A percentile compares a stretch with the other conserved stretches of the same genome.
Evolutionary conservation across 345 rosid species (phyloP).

Genomic region (Salix koriyanagi): DNA sequence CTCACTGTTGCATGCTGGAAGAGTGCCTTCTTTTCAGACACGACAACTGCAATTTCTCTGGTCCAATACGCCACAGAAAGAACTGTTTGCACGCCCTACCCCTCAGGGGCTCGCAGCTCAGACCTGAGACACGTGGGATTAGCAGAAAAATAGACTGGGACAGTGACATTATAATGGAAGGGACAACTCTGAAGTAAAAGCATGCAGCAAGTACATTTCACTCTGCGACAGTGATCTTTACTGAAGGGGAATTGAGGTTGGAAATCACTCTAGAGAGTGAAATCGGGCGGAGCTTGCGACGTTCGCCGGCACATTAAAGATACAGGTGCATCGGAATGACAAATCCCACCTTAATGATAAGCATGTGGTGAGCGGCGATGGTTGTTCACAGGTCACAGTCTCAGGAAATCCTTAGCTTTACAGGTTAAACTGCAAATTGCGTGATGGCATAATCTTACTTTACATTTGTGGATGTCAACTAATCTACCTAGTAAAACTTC

Average conservation of each 20-base stretch:
- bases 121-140: background rate
- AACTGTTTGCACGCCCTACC: slow-evolving; percentile 25
- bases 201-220: background rate
- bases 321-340: too few relatives aligned
- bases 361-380: background rate
- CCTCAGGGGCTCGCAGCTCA: background rate
- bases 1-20: background rate
- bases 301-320: too few relatives aligned
- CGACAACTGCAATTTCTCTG: background rate
- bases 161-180: background rate
- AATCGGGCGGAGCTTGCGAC: background rate
- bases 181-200: slow-evolving; percentile 9
- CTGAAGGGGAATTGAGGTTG: background rate
- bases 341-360: too few relatives aligned
- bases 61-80: slow-evolving; percentile 16
- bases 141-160: background rate
- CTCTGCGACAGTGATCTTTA: background rate
- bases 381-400: background rate
- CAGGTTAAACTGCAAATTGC: background rate
- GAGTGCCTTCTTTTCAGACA: background rate
- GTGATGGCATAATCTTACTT: background rate
- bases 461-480: background rate
- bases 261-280: background rate
- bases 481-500: background rate
- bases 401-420: background rate